Evolutionary conservation across 2,329 filamentous ascomycete species (phyloP).

Genomic region (Calonectria fujianensis): DNA sequence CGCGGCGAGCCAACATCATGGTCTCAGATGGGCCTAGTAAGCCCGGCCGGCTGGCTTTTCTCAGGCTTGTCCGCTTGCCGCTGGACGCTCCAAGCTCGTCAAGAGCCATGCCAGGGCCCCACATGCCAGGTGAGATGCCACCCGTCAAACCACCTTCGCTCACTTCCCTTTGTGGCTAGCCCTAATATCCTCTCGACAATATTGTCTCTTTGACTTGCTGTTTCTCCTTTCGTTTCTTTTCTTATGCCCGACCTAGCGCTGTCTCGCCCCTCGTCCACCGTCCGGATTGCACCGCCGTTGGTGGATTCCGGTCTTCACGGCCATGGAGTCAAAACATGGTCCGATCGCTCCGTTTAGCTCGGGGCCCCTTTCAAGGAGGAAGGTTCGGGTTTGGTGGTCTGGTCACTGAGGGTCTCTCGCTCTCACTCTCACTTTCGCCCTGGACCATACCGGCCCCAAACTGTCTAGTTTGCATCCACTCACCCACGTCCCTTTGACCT

Average conservation of each 20-base stretch:
- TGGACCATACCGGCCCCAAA: slow-evolving; percentile 23
- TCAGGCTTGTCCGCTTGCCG: slow-evolving; percentile 25
- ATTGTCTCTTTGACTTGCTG: slow-evolving; percentile 32
- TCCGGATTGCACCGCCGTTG: slow-evolving; percentile 43
- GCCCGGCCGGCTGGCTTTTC: slow-evolving; percentile 44
- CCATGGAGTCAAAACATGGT: slow-evolving; percentile 44
- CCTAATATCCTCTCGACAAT: slow-evolving; percentile 25
- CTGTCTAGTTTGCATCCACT: slow-evolving; percentile 40
- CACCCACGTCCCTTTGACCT: slow-evolving; percentile 38
- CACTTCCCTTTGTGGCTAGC: slow-evolving; percentile 42
- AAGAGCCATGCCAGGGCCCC: slow-evolving; percentile 39
- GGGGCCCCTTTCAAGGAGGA: slow-evolving; percentile 34
- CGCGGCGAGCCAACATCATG: slow-evolving; percentile 40
- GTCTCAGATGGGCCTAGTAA: slow-evolving; percentile 42
- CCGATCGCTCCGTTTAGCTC: slow-evolving; percentile 34
- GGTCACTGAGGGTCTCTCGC: slow-evolving; percentile 7
- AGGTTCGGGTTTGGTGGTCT: slow-evolving; percentile 25
- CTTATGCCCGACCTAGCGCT: slow-evolving; percentile 32
- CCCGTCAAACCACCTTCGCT: slow-evolving; percentile 36
- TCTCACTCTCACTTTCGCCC: background rate
- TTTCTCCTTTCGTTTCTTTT: slow-evolving; percentile 37
- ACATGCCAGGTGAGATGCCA: slow-evolving; percentile 47
- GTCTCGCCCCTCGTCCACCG: slow-evolving; percentile 36
- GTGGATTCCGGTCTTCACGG: slow-evolving; percentile 34
- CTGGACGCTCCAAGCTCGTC: slow-evolving; percentile 35